A percentile compares a stretch with the other conserved stretches of the same genome.
phyloP scores from a whole-genome alignment of 2,329 filamentous ascomycete genomes.

The Davidsoniella virescens region DNA sequence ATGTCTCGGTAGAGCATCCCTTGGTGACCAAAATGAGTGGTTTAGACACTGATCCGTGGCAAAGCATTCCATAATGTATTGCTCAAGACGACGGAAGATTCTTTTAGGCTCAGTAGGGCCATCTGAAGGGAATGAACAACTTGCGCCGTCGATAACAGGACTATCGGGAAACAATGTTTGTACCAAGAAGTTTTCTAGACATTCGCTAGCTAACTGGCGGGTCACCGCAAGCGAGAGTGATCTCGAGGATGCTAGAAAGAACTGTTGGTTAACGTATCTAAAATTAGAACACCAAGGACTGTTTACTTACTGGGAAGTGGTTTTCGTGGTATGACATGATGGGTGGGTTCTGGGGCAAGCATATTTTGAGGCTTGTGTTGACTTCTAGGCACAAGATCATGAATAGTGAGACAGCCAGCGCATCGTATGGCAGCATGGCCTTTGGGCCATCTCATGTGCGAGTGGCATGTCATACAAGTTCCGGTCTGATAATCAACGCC shows the following conservation, averaged over 20 bases:
- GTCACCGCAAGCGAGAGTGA: background rate
- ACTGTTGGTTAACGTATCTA: too few relatives aligned
- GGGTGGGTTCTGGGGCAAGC: too few relatives aligned
- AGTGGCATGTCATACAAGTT: constrained; percentile 74
- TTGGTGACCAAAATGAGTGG: constrained; percentile 46
- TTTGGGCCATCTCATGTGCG: constrained; percentile 62
- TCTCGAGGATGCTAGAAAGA: too few relatives aligned
- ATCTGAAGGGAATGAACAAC: too few relatives aligned
- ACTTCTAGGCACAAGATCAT: constrained; percentile 32
- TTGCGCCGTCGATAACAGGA: too few relatives aligned
- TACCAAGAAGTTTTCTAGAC: background rate
- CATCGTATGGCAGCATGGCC: constrained; percentile 63
- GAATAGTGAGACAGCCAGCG: constrained; percentile 69
- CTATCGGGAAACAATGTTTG: background rate
- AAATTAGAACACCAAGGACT: too few relatives aligned
- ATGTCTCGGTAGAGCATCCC: background rate
- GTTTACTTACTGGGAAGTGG: background rate
- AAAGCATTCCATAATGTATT: constrained; percentile 57
- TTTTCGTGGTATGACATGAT: constrained; percentile 24
- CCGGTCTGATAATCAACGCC: constrained; percentile 40
- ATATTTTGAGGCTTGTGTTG: too few relatives aligned
- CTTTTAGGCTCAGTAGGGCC: constrained; percentile 15
- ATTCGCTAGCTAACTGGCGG: background rate
- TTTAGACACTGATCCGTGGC: constrained; percentile 58
- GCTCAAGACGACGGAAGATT: constrained; percentile 62